phyloP scores from a whole-genome alignment of 768 basidiomycete genomes.

The Cystofilobasidium bisporidii region DNA sequence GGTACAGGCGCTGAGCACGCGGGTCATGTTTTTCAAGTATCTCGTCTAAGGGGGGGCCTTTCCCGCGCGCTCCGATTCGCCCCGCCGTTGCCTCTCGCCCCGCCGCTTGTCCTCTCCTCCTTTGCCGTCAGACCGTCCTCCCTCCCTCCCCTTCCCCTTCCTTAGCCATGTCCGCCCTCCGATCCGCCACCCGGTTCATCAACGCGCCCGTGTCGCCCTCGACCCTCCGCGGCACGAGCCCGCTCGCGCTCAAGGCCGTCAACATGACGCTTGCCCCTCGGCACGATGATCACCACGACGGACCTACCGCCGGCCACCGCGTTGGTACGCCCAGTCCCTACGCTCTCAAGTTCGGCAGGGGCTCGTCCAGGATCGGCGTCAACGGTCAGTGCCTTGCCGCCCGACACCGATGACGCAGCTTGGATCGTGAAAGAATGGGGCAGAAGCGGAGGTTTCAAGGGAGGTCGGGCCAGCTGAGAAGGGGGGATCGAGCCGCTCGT shows the following conservation, averaged over 20 bases:
- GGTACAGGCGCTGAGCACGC: too few relatives aligned
- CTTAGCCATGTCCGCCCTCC: slow-evolving; percentile 17
- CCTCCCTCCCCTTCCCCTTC: neutral
- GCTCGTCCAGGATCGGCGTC: slow-evolving; percentile 14
- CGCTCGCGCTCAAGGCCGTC: neutral
- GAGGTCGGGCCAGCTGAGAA: neutral
- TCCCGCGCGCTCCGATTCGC: neutral
- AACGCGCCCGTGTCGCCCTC: slow-evolving; percentile 16
- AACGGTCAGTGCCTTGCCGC: slow-evolving; percentile 16
- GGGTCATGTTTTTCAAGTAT: too few relatives aligned
- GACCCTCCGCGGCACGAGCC: slow-evolving; percentile 8
- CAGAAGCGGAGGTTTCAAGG: neutral
- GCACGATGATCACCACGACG: slow-evolving; percentile 19
- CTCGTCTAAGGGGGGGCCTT: too few relatives aligned
- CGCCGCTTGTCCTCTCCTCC: neutral
- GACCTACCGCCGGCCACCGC: neutral
- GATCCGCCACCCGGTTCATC: slow-evolving; percentile 20
- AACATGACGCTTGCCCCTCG: slow-evolving; percentile 1
- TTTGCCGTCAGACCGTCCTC: neutral
- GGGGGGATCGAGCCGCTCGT: too few relatives aligned
- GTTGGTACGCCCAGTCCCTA: slow-evolving; percentile 14
- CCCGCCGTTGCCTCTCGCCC: slow-evolving; percentile 3
- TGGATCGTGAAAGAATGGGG: neutral
- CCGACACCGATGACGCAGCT: neutral
- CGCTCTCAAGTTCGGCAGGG: slow-evolving; percentile 13